A percentile compares a stretch with the other conserved stretches of the same genome.
Evolutionary conservation across 441 rosid species (phyloP).

Genomic region (Flueggea neowawraea): DNA sequence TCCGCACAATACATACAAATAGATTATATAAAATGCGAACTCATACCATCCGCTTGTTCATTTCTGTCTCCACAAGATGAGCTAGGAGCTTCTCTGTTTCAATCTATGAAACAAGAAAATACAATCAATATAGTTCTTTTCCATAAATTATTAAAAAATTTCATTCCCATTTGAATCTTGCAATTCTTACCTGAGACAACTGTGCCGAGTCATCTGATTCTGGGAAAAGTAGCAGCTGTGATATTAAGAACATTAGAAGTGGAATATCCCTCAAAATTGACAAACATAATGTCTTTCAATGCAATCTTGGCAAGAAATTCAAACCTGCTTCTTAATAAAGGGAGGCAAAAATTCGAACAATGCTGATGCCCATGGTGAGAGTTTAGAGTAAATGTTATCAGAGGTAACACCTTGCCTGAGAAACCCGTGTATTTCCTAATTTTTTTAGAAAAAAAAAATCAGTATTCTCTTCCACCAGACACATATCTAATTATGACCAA

Average conservation of each 20-base stretch:
- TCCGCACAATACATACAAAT: neutral
- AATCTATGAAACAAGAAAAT: conserved; percentile 46
- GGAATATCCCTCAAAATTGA: neutral
- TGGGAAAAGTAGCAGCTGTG: conserved; percentile 88
- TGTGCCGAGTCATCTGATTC: conserved; percentile 99
- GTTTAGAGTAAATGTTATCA: conserved; percentile 78
- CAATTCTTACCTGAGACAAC: conserved; percentile 80
- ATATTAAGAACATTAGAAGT: conserved; percentile 15
- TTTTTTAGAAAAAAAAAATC: neutral
- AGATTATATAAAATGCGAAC: neutral
- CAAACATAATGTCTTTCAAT: neutral
- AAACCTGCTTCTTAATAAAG: conserved; percentile 92
- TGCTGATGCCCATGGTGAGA: conserved; percentile 99
- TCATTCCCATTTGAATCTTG: conserved; percentile 9
- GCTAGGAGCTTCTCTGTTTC: conserved; percentile 99
- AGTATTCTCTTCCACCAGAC: neutral
- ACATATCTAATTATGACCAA: neutral
- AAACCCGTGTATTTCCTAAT: conserved; percentile 88
- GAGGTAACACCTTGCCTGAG: conserved; percentile 70
- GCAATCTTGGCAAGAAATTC: conserved; percentile 10
- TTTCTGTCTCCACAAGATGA: conserved; percentile 96
- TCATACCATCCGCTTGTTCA: conserved; percentile 85
- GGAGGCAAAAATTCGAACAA: conserved; percentile 92
- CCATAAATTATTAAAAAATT: neutral
- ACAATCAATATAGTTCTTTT: conserved; percentile 16